Conservation (phyloP, 2,329 filamentous ascomycete species). For the Aspergillus puulaauensis region DNA sequence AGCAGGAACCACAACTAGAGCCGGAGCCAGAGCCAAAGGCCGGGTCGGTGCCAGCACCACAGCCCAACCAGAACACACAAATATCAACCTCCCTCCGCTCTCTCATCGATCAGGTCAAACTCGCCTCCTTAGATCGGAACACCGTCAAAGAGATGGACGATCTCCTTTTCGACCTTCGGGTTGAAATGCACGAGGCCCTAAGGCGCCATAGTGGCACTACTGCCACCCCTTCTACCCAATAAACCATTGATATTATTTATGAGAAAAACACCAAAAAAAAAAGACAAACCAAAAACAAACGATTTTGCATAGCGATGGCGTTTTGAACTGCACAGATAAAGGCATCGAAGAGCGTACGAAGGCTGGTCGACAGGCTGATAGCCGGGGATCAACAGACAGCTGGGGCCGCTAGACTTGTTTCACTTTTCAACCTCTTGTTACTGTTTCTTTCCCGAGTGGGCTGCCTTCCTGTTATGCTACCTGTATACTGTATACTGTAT, state of each 20-base stretch:
- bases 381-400: no score
- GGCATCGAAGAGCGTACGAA: not conserved
- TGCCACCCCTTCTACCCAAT: not conserved
- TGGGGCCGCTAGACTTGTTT: not conserved
- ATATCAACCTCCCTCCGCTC: constrained; percentile 57
- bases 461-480: not conserved
- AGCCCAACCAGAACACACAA: constrained; percentile 5
- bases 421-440: not conserved
- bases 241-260: not conserved
- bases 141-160: constrained; percentile 74
- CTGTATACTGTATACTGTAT: no score
- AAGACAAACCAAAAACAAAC: not conserved
- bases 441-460: not conserved
- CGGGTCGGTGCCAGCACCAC: not conserved
- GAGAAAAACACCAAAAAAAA: not conserved
- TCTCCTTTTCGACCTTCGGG: constrained; percentile 74
- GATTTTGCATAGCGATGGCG: constrained; percentile 38
- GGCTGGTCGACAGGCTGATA: not conserved
- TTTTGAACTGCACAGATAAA: constrained; percentile 21
- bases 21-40: not conserved
- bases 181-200: constrained; percentile 70
- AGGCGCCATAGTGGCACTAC: constrained; percentile 42
- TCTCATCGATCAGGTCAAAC: constrained; percentile 60
- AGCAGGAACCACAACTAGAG: not conserved
- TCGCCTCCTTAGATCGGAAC: constrained; percentile 59